A percentile compares a stretch with the other conserved stretches of the same genome.
These are phyloP conservation scores for Garcileccinum viscosum DNA, from an alignment of 1,284 basidiomycete genomes.

Conservation along the genomic window DNA sequence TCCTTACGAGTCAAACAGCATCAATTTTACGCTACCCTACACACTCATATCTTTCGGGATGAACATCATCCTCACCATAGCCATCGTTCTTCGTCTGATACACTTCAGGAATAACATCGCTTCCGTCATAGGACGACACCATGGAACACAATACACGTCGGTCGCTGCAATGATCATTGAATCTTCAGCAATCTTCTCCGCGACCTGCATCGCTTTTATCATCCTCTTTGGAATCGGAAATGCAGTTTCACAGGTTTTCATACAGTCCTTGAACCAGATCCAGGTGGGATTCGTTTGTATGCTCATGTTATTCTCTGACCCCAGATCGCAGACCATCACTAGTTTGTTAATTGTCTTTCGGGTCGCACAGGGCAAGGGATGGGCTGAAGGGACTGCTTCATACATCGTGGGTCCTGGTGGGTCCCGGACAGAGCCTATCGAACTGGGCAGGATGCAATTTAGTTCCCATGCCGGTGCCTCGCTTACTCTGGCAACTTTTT, in stretches of 20 bases:
- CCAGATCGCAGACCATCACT: background rate
- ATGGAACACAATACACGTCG: background rate
- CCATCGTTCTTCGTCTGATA: background rate
- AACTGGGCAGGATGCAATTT: background rate
- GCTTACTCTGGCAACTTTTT: conserved; percentile 15
- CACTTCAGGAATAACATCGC: background rate
- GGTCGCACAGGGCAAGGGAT: background rate
- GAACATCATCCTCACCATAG: background rate
- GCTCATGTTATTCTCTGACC: background rate
- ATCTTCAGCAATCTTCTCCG: background rate
- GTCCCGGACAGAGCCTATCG: background rate
- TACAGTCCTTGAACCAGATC: background rate
- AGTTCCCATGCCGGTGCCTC: background rate
- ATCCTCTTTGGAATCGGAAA: background rate
- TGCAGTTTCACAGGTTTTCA: background rate
- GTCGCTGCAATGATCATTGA: background rate
- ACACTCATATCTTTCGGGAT: background rate
- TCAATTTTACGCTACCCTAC: background rate
- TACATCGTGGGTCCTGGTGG: background rate
- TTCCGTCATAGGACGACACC: background rate
- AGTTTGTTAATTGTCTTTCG: background rate
- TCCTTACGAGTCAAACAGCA: background rate
- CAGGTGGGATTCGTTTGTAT: background rate
- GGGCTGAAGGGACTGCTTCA: background rate
- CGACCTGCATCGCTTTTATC: background rate